Evolutionary conservation across 768 basidiomycete genomes (phyloP), one percentile per base, ranked within the genome.

Genomic region (Tricholoma saponaceum): DNA sequence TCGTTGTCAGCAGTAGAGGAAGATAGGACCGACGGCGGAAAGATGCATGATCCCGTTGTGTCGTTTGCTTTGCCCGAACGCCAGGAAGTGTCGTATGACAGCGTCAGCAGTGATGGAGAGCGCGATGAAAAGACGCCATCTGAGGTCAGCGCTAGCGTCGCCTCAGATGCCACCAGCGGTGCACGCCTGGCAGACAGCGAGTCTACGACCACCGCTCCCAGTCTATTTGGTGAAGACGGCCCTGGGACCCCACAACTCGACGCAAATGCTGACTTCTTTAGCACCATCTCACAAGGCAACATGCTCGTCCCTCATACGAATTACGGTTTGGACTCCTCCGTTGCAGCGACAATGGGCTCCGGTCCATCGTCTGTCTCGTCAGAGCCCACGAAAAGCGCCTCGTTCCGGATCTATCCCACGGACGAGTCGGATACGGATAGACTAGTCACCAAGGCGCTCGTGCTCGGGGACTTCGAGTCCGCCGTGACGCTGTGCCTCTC

Each of bases 321-420:
- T 63, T 89, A 92, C 57, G 83, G 82, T 4, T 70, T 88, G 30
- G 94, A 94, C 66, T 95, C 95, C 0, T 94, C 92, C 2, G 94
- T 95, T 13, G 96, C 95, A 18, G 96, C 96, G 0, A 99, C 96
- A 0, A 81, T 92, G 25, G 96, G 96, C n/a, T 95, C 92, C 2
- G 80, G 92, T 2, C 86, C 94, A 2, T 92, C 92, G 0, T 94
- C 92, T 6, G 80, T 90, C 33, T 82, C 85, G 0, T 89, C 87
- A 0, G 90, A 92, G 61, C 77, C 73, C 2, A 70, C 87, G 66
- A 94, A 90, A 74, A 85, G 77, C 61, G 89, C 87, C 62, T 88
- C 86, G 1, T 99, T 99, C 80, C 86, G 80, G 72, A 95, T 98
- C 61, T 96, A 95, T 67, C 92, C 95, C 0, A 66, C 76, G 8